Base-by-base conservation (phyloP, 2,329 filamentous ascomycete genomes). In the Scedosporium apiospermum region DNA sequence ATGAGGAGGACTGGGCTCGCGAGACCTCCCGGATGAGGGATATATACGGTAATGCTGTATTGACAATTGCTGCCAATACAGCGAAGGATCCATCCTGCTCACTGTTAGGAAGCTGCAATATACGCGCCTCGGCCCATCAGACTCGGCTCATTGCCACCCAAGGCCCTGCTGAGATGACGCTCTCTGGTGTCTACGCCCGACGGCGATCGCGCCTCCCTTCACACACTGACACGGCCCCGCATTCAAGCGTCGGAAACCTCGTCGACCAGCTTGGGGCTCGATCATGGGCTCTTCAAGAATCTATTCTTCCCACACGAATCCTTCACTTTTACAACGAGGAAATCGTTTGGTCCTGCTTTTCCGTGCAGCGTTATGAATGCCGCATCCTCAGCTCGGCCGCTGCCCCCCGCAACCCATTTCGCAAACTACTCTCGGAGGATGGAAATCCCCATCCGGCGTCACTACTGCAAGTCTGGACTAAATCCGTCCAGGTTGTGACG, bases 211-310 rank as follows among this genome's bases (percentile, higher is more conserved):
- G 27, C 16, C 16, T 38, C 55, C 55, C 55, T 4, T n/a, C 27
- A 5, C 27, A 58, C 14, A 6, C 27, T n/a, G 27, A 58, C 18
- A 58, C 12, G 3, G 27, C 55, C 16, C 55, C 55, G 7, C 55
- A 58, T 27, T 58, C 55, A 38, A 16, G 55, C 7, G 23, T 6
- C 3, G 14, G 12, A 14, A 38, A 30, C 23, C 26, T 14, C 26
- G 23, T 27, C 6, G 30, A 27, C n/a, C 27, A 21, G 16, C 55
- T 58, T 55, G 6, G 63, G 55, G n/a, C 57, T 27, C 21, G 68
- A 9, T 64, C 63, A 3, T 68, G 68, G 68, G 64, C 67, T 9
- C 69, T 67, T 38, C 68, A 69, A 34, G 68, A 70, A 30, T 65
- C 64, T 4, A 59, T 66, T 6, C 64, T 67, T 2, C 66, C 66